Conservation (phyloP, 345 rosid species). For the Alliaria petiolata region DNA sequence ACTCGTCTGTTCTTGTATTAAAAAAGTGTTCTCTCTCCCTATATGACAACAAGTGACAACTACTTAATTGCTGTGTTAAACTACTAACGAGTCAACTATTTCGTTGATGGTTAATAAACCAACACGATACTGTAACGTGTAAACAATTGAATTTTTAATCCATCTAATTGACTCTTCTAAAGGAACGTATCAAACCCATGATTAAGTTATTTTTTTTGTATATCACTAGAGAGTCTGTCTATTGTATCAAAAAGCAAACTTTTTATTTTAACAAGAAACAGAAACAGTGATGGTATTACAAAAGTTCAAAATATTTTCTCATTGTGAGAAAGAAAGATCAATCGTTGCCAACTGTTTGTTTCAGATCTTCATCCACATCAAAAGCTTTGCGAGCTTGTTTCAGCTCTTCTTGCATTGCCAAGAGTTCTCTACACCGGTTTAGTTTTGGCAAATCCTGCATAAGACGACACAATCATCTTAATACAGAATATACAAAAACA, state of each 20-base stretch:
- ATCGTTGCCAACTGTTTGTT: constrained; percentile 32
- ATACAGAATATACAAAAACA: neutral
- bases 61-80: neutral
- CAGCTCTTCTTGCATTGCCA: constrained; percentile 93
- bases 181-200: neutral
- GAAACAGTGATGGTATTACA: neutral
- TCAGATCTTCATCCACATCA: constrained; percentile 78
- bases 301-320: too few relatives aligned
- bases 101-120: neutral
- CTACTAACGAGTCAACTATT: neutral
- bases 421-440: constrained; percentile 78
- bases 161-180: neutral
- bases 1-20: neutral
- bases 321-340: neutral
- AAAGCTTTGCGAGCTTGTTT: constrained; percentile 96
- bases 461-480: neutral
- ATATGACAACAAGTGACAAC: neutral
- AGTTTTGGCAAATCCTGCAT: constrained; percentile 81
- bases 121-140: neutral
- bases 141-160: neutral
- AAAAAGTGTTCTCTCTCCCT: neutral
- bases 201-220: neutral
- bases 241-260: neutral
- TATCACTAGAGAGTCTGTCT: neutral
- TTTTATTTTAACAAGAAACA: too few relatives aligned